Evolutionary conservation across 805 yeast species (phyloP).

Genomic region (Wickerhamiella occidentalis): DNA sequence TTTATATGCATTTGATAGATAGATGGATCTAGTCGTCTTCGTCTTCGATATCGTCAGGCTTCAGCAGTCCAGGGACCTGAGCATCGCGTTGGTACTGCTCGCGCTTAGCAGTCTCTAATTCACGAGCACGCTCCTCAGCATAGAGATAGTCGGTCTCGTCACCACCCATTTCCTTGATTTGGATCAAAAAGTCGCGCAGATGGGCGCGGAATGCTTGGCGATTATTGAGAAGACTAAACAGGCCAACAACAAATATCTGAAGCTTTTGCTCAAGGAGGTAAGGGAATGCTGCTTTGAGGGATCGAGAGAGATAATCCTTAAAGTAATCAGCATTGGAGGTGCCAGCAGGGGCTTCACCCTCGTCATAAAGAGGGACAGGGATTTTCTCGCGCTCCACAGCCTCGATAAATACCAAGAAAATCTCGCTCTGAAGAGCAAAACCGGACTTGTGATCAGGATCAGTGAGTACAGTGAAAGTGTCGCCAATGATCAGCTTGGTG

Average conservation of each 20-base stretch:
- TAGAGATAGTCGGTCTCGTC: constrained; percentile 78
- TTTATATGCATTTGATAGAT: background rate
- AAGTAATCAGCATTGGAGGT: constrained; percentile 69
- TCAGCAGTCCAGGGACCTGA: constrained; percentile 77
- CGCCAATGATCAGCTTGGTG: constrained; percentile 79
- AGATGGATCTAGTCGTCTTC: constrained; percentile 7
- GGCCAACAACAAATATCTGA: constrained; percentile 63
- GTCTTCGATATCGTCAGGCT: constrained; percentile 5
- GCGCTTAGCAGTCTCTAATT: constrained; percentile 53
- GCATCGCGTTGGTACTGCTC: constrained; percentile 69
- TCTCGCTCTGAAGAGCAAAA: constrained; percentile 72
- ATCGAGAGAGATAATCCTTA: constrained; percentile 67
- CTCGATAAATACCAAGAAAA: constrained; percentile 71
- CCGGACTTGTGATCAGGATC: constrained; percentile 98
- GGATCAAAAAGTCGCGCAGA: constrained; percentile 89
- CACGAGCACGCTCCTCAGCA: constrained; percentile 83
- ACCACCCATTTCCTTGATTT: constrained; percentile 91
- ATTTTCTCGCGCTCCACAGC: constrained; percentile 69
- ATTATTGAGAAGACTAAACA: constrained; percentile 58
- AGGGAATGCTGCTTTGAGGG: constrained; percentile 82
- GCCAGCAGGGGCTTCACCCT: constrained; percentile 75
- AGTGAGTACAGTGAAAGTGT: constrained; percentile 84
- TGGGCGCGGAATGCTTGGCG: constrained; percentile 66
- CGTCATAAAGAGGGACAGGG: constrained; percentile 61
- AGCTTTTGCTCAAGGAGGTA: constrained; percentile 79